Conservation (phyloP, 2,329 filamentous ascomycete species). For the Colletotrichum navitas region DNA sequence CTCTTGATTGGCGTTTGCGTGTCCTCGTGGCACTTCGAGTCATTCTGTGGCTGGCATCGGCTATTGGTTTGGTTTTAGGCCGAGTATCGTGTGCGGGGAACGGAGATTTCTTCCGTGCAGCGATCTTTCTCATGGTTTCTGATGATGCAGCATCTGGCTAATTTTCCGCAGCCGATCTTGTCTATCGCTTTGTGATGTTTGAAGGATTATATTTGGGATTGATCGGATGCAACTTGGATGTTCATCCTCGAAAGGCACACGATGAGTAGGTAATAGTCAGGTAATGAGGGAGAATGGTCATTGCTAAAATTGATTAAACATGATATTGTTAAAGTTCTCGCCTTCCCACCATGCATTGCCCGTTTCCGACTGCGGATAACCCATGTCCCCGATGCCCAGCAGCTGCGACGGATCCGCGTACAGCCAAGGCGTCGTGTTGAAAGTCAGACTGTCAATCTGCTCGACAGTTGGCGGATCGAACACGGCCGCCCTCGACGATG, state of each 20-base stretch:
- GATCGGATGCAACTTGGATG: background rate
- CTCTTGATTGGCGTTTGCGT: background rate
- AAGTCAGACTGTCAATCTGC: constrained; percentile 53
- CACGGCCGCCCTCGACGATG: constrained; percentile 34
- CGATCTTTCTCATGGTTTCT: background rate
- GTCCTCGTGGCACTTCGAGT: background rate
- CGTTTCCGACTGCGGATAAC: constrained; percentile 49
- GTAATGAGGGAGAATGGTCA: background rate
- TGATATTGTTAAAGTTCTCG: constrained; percentile 54
- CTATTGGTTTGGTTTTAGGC: background rate
- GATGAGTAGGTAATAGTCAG: too few species aligned
- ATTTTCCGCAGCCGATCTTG: background rate
- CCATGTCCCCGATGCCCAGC: constrained; percentile 53
- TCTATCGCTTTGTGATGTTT: background rate
- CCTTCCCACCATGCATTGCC: constrained; percentile 57
- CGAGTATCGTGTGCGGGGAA: background rate
- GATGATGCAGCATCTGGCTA: background rate
- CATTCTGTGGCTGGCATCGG: background rate
- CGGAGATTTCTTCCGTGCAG: background rate
- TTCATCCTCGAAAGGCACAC: background rate
- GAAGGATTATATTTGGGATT: background rate
- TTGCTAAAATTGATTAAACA: constrained; percentile 54
- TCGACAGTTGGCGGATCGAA: constrained; percentile 50
- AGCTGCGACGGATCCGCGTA: constrained; percentile 58
- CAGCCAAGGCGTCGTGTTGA: constrained; percentile 59